Conservation (phyloP, 2,329 filamentous ascomycete species). For the Ascochyta clinopodiicola region DNA sequence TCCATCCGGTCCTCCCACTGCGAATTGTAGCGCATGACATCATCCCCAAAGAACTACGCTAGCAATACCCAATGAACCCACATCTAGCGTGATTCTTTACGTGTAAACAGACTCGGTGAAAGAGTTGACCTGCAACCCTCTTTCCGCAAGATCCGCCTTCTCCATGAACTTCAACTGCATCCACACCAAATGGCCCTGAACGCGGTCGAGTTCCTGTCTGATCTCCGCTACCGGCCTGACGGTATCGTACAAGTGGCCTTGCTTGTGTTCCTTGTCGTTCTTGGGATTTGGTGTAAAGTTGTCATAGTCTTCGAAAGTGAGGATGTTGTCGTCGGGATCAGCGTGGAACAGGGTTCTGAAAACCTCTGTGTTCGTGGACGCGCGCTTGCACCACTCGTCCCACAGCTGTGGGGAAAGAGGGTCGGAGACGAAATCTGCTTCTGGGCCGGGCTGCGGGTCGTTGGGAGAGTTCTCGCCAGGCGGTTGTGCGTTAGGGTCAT, state of each 20-base stretch:
- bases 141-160: constrained; percentile 88
- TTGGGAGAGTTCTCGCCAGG: constrained; percentile 72
- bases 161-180: constrained; percentile 89
- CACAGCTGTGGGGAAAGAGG: constrained; percentile 65
- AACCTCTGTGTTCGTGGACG: constrained; percentile 73
- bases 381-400: constrained; percentile 71
- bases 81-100: constrained; percentile 4
- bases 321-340: constrained; percentile 88
- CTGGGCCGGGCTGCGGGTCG: constrained; percentile 73
- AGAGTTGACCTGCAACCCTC: constrained; percentile 82
- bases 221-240: constrained; percentile 70
- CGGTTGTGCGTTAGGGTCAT: constrained; percentile 78
- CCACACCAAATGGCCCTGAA: constrained; percentile 91
- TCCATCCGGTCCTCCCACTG: background rate
- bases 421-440: constrained; percentile 67
- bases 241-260: constrained; percentile 86
- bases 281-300: constrained; percentile 65
- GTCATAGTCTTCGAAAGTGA: constrained; percentile 90
- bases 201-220: constrained; percentile 74
- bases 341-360: constrained; percentile 85
- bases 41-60: background rate
- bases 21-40: background rate
- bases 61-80: background rate
- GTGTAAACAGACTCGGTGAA: constrained; percentile 89
- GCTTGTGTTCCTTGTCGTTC: constrained; percentile 67